Evolutionary conservation across 345 rosid species (phyloP).

Genomic region (Toxicodendron radicans): DNA sequence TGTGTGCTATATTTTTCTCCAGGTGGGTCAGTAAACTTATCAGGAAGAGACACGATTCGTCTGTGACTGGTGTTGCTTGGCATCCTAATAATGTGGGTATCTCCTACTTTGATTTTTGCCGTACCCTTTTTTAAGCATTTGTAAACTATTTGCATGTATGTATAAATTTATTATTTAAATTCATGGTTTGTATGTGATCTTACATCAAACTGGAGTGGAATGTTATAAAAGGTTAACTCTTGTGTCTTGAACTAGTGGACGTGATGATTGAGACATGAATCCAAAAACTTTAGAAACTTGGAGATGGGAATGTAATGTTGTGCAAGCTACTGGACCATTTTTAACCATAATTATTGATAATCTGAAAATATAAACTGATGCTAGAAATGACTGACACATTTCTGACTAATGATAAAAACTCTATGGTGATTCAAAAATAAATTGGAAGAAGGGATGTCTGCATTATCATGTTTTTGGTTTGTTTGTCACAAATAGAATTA

Average conservation of each 20-base stretch:
- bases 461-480: not conserved
- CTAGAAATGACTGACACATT: not conserved
- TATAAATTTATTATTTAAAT: not conserved
- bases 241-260: not conserved
- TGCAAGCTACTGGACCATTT: not conserved
- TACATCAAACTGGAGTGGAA: not conserved
- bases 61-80: slow-evolving; percentile 97
- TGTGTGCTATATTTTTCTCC: slow-evolving; percentile 25
- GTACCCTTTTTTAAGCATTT: not conserved
- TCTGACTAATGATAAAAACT: not conserved
- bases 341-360: not conserved
- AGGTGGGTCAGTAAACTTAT: slow-evolving; percentile 99
- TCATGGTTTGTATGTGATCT: not conserved
- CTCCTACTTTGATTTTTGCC: not conserved
- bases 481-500: not conserved
- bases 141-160: not conserved
- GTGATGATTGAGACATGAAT: not conserved
- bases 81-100: slow-evolving; percentile 92
- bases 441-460: not conserved
- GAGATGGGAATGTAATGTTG: not conserved
- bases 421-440: not conserved
- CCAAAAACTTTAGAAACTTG: not conserved
- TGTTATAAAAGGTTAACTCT: not conserved
- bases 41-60: slow-evolving; percentile 86
- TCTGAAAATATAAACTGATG: not conserved